phyloP scores from a whole-genome alignment of 306 rosid genomes.

The Dryas alaskensis region DNA sequence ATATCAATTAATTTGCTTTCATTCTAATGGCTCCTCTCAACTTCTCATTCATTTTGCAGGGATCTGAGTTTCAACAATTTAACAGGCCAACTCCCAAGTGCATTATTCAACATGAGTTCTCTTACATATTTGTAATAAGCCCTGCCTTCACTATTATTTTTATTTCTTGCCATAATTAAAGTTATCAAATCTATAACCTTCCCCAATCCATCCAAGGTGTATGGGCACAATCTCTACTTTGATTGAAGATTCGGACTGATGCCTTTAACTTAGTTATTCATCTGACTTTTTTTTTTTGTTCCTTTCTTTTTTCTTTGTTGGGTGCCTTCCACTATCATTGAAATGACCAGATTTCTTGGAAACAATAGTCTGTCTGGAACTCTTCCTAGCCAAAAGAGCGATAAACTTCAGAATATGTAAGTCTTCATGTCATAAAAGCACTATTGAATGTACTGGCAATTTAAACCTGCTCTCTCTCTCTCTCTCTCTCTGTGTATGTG shows the following conservation, averaged over 20 bases:
- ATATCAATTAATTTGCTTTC: neutral
- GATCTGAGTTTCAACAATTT: slow-evolving; percentile 35
- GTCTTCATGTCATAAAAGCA: neutral
- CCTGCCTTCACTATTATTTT: neutral
- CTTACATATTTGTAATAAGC: slow-evolving; percentile 23
- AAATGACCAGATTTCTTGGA: slow-evolving; percentile 35
- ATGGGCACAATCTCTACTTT: neutral
- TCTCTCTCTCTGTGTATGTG: neutral
- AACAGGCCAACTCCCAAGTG: slow-evolving; percentile 28
- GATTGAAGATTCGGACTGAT: no score
- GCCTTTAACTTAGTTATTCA: neutral
- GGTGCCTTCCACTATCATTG: neutral
- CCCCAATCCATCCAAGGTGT: neutral
- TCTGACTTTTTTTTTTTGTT: neutral
- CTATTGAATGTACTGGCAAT: neutral
- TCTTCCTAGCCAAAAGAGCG: slow-evolving; percentile 24
- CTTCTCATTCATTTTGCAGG: slow-evolving; percentile 12
- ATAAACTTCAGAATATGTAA: slow-evolving; percentile 17
- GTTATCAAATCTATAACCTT: neutral
- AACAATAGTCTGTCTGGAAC: slow-evolving; percentile 33
- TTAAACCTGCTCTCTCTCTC: neutral
- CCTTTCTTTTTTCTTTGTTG: neutral
- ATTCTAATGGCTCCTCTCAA: neutral
- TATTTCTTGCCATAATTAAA: neutral
- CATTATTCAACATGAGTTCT: slow-evolving; percentile 19